A percentile compares a stretch with the other conserved stretches of the same genome.
Conservation (phyloP, 305 asterid genomes). For the Fraxinus floribunda region DNA sequence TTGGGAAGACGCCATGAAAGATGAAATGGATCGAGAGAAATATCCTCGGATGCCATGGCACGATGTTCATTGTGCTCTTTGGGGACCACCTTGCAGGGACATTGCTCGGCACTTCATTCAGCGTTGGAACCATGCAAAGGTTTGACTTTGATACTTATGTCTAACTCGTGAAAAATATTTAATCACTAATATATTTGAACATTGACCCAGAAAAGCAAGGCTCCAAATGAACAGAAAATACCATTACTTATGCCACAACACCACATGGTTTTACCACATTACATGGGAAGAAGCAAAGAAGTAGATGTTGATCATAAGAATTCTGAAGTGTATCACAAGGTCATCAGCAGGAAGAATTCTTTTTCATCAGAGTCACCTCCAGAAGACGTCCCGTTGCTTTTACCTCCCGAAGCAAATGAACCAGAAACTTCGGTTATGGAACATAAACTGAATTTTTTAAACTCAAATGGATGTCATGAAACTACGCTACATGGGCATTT, state of each 20-base stretch:
- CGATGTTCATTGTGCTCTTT: conserved; percentile 93
- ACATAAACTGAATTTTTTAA: conserved; percentile 34
- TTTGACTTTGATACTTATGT: conserved; percentile 21
- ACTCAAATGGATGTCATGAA: conserved; percentile 23
- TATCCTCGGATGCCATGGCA: conserved; percentile 99
- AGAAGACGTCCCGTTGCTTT: conserved; percentile 77
- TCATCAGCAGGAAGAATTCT: conserved; percentile 40
- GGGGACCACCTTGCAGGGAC: conserved; percentile 98
- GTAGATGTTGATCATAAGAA: conserved; percentile 42
- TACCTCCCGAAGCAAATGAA: conserved; percentile 79
- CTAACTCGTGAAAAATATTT: conserved; percentile 14
- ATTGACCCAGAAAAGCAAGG: conserved; percentile 73
- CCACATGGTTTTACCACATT: conserved; percentile 98
- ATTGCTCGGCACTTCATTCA: conserved; percentile 96
- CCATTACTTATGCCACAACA: conserved; percentile 95
- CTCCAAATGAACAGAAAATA: conserved; percentile 80
- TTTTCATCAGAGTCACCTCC: conserved; percentile 68
- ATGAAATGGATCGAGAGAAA: conserved; percentile 68
- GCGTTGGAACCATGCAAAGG: conserved; percentile 98
- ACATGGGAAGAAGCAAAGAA: conserved; percentile 75
- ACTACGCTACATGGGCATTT: conserved; percentile 25
- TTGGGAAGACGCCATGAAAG: conserved; percentile 82
- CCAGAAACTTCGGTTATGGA: conserved; percentile 31
- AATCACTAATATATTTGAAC: conserved; percentile 33
- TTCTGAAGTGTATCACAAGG: conserved; percentile 32